phyloP scores from a whole-genome alignment of 129 eudicot genomes.

The Glebionis coronaria region DNA sequence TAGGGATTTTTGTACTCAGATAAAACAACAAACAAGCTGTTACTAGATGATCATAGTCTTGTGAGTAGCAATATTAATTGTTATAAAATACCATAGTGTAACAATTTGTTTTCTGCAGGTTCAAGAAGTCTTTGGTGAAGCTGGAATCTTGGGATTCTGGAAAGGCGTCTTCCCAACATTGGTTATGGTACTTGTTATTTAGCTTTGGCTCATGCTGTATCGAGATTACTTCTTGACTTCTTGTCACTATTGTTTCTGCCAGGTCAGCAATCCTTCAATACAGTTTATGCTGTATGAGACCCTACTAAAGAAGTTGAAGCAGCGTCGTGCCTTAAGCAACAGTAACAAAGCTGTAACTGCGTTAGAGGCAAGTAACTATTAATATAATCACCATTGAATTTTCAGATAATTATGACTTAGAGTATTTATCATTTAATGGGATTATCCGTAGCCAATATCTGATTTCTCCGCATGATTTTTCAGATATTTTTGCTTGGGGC shows the following conservation, averaged over 20 bases:
- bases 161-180: constrained; percentile 80
- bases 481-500: constrained; percentile 82
- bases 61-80: too few species aligned
- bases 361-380: constrained; percentile 44
- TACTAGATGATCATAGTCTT: too few species aligned
- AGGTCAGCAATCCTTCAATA: constrained; percentile 94
- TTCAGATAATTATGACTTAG: neutral
- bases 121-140: constrained; percentile 78
- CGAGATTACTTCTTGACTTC: constrained; percentile 20
- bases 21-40: too few species aligned
- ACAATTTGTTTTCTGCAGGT: constrained; percentile 35
- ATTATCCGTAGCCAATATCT: neutral
- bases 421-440: too few species aligned
- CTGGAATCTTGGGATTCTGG: constrained; percentile 77
- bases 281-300: constrained; percentile 93
- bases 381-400: neutral
- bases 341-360: constrained; percentile 41
- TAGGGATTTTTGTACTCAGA: too few species aligned
- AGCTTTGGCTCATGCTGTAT: constrained; percentile 15
- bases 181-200: constrained; percentile 61
- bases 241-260: constrained; percentile 14
- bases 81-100: too few species aligned
- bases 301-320: constrained; percentile 66
- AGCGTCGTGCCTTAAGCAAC: constrained; percentile 54
- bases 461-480: neutral